Conservation (phyloP, 768 basidiomycete species). For the Hericium rajendrae region DNA sequence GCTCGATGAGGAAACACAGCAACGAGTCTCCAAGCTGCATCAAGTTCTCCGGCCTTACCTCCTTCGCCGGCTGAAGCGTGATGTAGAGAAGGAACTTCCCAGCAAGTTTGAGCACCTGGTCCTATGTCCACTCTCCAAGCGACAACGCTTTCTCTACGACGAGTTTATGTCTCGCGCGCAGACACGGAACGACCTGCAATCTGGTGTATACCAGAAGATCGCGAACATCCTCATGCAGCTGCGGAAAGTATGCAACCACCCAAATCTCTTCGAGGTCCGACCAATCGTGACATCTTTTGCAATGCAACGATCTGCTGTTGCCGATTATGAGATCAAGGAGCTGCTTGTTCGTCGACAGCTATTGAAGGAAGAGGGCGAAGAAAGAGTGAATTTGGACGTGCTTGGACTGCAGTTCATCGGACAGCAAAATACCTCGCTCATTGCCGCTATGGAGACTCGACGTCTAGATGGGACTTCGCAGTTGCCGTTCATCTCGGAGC, state of each 20-base stretch:
- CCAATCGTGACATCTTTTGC: constrained; percentile 73
- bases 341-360: constrained; percentile 73
- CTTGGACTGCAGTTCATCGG: constrained; percentile 57
- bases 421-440: constrained; percentile 40
- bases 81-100: constrained; percentile 92
- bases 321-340: constrained; percentile 80
- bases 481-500: constrained; percentile 43
- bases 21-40: constrained; percentile 82
- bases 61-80: constrained; percentile 91
- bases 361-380: constrained; percentile 41
- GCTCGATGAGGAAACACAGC: constrained; percentile 75
- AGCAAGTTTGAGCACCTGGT: constrained; percentile 90
- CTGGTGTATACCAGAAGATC: constrained; percentile 81
- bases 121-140: constrained; percentile 79
- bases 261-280: constrained; percentile 84
- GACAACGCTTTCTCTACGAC: constrained; percentile 92
- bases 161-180: constrained; percentile 90
- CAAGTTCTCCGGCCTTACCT: constrained; percentile 93
- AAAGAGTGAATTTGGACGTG: constrained; percentile 49
- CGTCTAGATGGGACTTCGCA: constrained; percentile 49
- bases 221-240: constrained; percentile 98
- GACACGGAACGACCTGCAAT: constrained; percentile 71
- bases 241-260: constrained; percentile 93
- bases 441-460: constrained; percentile 44
- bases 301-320: constrained; percentile 65